Conservation (phyloP, 1,284 basidiomycete genomes). For the Boletellus deceptivus region DNA sequence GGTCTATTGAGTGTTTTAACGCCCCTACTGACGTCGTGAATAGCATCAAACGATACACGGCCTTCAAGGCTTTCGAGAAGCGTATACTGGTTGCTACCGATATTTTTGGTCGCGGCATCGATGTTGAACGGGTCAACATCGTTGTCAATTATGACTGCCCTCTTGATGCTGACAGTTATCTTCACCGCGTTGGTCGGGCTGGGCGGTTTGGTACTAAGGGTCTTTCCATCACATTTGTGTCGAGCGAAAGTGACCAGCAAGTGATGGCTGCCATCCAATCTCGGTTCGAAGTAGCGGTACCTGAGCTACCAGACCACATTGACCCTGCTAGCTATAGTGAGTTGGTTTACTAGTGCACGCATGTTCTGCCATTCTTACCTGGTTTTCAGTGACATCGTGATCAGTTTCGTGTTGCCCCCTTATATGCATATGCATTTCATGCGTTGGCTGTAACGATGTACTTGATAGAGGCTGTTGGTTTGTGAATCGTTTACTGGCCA, state of each 20-base stretch:
- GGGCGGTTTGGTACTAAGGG: conserved; percentile 99
- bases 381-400: conserved; percentile 31
- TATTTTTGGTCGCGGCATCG: conserved; percentile 96
- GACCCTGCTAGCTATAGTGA: conserved; percentile 86
- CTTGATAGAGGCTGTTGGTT: conserved; percentile 13
- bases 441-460: conserved; percentile 22
- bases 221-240: conserved; percentile 97
- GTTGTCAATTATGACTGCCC: conserved; percentile 97
- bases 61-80: conserved; percentile 99
- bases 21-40: conserved; percentile 6
- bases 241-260: conserved; percentile 88
- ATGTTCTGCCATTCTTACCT: not conserved
- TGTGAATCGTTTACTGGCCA: not conserved
- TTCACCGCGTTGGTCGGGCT: conserved; percentile 98
- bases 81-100: conserved; percentile 97
- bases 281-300: conserved; percentile 90
- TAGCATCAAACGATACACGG: conserved; percentile 95
- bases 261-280: conserved; percentile 92
- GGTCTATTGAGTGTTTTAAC: conserved; percentile 25
- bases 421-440: conserved; percentile 5
- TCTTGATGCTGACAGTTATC: conserved; percentile 94
- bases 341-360: conserved; percentile 30
- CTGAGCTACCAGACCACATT: conserved; percentile 90
- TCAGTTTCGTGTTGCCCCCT: conserved; percentile 7
- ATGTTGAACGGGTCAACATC: conserved; percentile 97